Conservation (phyloP, 805 yeast species). For the Kluyveromyces dobzhanskii region DNA sequence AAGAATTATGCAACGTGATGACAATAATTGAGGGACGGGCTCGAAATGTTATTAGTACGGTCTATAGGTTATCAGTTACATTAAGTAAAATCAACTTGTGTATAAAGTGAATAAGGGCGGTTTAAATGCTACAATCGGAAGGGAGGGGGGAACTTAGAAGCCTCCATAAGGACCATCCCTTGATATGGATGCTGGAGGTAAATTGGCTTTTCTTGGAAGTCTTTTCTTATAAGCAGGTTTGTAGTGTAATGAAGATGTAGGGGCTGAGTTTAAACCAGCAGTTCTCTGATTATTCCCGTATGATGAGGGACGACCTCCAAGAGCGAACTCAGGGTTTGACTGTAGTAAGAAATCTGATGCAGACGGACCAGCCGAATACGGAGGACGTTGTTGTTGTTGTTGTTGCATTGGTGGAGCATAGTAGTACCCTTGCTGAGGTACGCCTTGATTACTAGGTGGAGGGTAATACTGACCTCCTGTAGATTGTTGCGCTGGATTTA, state of each 20-base stretch:
- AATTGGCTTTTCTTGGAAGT: constrained; percentile 24
- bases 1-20: too few species aligned
- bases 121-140: too few species aligned
- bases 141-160: neutral
- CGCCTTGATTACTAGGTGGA: constrained; percentile 10
- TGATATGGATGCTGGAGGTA: constrained; percentile 35
- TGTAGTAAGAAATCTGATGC: constrained; percentile 33
- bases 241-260: constrained; percentile 17
- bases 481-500: neutral
- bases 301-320: constrained; percentile 10
- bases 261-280: constrained; percentile 6
- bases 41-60: too few species aligned
- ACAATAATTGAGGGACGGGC: too few species aligned
- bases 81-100: too few species aligned
- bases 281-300: constrained; percentile 1
- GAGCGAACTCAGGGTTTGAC: constrained; percentile 41
- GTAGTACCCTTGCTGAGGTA: constrained; percentile 7
- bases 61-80: too few species aligned
- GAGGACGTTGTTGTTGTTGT: constrained; percentile 14
- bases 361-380: constrained; percentile 4
- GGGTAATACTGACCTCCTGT: constrained; percentile 1
- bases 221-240: constrained; percentile 35
- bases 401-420: constrained; percentile 9
- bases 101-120: too few species aligned
- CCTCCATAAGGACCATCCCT: constrained; percentile 37